Evolutionary conservation across 805 yeast species (phyloP).

Genomic region (Torulaspora microellipsoides): DNA sequence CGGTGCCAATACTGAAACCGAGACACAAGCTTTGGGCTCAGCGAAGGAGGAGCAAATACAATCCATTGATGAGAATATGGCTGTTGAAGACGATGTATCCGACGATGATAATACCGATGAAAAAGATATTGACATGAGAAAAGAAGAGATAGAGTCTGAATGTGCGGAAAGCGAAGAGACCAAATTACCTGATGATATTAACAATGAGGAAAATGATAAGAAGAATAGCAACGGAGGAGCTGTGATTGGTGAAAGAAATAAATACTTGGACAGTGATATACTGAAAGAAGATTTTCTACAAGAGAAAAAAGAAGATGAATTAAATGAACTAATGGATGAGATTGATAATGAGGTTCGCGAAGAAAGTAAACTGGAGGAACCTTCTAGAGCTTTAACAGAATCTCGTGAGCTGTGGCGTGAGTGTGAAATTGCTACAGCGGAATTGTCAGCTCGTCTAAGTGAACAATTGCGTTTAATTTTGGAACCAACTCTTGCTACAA

Average conservation of each 20-base stretch:
- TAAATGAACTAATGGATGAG: slow-evolving; percentile 33
- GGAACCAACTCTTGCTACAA: slow-evolving; percentile 96
- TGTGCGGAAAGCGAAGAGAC: slow-evolving; percentile 17
- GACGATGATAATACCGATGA: slow-evolving; percentile 35
- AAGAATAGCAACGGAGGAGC: slow-evolving; percentile 44
- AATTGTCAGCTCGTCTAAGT: slow-evolving; percentile 77
- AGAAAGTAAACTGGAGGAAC: slow-evolving; percentile 29
- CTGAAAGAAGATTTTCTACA: slow-evolving; percentile 17
- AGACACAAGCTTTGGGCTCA: slow-evolving; percentile 90
- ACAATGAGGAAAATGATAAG: slow-evolving; percentile 27
- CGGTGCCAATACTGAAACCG: slow-evolving; percentile 70
- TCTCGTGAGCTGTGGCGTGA: slow-evolving; percentile 77
- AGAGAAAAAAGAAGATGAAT: slow-evolving; percentile 27
- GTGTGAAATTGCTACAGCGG: slow-evolving; percentile 82
- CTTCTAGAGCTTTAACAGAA: slow-evolving; percentile 53
- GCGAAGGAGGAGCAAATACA: slow-evolving; percentile 79
- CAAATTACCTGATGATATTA: slow-evolving; percentile 13
- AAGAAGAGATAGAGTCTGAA: slow-evolving; percentile 32
- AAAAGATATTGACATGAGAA: slow-evolving; percentile 33
- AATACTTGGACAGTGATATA: slow-evolving; percentile 18
- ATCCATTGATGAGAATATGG: slow-evolving; percentile 71
- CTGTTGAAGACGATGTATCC: slow-evolving; percentile 66
- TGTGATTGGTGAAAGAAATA: slow-evolving; percentile 44
- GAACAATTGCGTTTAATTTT: slow-evolving; percentile 90
- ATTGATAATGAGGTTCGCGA: slow-evolving; percentile 32